These are phyloP conservation scores for Lichtheimia ornata DNA, from an alignment of 371 early-diverging fungal genomes.

Conservation along the genomic window DNA sequence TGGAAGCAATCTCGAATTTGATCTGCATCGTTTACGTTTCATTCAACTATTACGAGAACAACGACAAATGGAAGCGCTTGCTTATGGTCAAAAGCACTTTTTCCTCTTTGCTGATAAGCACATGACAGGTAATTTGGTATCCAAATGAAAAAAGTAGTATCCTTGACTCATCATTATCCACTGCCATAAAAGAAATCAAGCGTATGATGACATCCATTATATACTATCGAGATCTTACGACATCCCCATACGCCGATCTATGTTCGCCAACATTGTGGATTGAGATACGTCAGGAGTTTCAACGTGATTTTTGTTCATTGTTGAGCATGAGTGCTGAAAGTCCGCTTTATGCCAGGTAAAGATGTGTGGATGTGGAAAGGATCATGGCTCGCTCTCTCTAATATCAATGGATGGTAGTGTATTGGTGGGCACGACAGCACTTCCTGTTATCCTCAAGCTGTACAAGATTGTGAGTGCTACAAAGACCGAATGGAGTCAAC, in stretches of 20 bases:
- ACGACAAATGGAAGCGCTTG: constrained; percentile 62
- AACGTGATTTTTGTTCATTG: constrained; percentile 85
- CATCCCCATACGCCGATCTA: constrained; percentile 74
- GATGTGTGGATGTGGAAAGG: background rate
- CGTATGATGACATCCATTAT: constrained; percentile 59
- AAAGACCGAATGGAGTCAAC: constrained; percentile 87
- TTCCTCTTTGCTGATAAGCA: constrained; percentile 63
- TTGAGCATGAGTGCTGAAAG: constrained; percentile 77
- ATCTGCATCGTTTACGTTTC: constrained; percentile 77
- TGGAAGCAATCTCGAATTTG: constrained; percentile 81
- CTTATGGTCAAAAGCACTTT: constrained; percentile 76
- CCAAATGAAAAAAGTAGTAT: background rate
- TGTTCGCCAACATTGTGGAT: constrained; percentile 54
- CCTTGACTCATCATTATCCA: background rate
- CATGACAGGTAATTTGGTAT: constrained; percentile 53
- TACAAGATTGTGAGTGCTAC: constrained; percentile 82
- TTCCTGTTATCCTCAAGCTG: constrained; percentile 91
- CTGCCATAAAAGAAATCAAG: constrained; percentile 64
- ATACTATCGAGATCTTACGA: constrained; percentile 12
- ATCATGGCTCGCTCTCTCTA: too few relatives aligned
- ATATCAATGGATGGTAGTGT: constrained; percentile 40
- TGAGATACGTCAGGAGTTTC: constrained; percentile 75
- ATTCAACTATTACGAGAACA: constrained; percentile 63
- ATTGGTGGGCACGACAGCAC: constrained; percentile 84
- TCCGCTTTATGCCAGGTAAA: constrained; percentile 77